Evolutionary conservation across 495 filamentous ascomycete genomes (phyloP), one percentile per base, ranked within the genome.

Genomic region (Hamigera avellanea): DNA sequence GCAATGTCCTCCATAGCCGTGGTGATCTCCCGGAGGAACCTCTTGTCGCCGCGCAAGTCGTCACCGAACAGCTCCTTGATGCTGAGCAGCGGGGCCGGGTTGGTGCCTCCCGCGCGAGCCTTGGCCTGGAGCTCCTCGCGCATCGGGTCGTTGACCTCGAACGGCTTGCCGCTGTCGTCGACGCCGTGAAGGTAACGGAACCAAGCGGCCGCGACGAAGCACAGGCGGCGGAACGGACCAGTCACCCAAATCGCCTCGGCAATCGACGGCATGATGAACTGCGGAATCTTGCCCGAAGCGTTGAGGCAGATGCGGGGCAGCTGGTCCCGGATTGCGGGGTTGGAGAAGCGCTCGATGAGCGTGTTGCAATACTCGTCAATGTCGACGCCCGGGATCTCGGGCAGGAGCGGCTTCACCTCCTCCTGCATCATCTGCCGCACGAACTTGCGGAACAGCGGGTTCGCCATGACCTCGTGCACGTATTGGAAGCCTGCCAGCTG

Each of bases 191-290:
- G 16, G 39, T 65, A 68, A 3, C 36, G 53, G 54, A 68, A 66
- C 64, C 64, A 68, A 15, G 59, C 58, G 9, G 64, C 64, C 0
- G 60, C 57, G 30, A 58, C 49, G 43, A 66, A 68, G 44, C 56
- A 62, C 31, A 68, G 51, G 6, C 60, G 57, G 8, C 59, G 57
- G 56, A 68, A 63, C 1, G 62, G 61, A n/a, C 54, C 57, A 10
- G 44, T 56, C 0, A 51, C 57, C 61, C 59, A 62, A 37, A 68
- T 68, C 6, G 54, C 54, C 48, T 68, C 64, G 37, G 64, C 64
- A 36, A 68, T 61, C 1, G 62, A 62, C 6, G 64, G 64, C 62
- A 68, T 67, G 45, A 67, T 67, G 42, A 68, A 68, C 45, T 68
- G 64, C 2, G 64, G 64, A 39, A 68, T 59, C 56, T 68, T 68